A percentile compares a stretch with the other conserved stretches of the same genome.
These are phyloP conservation scores for Aspergillus amoenus DNA, from an alignment of 2,329 filamentous ascomycete genomes.

Conservation along the genomic window DNA sequence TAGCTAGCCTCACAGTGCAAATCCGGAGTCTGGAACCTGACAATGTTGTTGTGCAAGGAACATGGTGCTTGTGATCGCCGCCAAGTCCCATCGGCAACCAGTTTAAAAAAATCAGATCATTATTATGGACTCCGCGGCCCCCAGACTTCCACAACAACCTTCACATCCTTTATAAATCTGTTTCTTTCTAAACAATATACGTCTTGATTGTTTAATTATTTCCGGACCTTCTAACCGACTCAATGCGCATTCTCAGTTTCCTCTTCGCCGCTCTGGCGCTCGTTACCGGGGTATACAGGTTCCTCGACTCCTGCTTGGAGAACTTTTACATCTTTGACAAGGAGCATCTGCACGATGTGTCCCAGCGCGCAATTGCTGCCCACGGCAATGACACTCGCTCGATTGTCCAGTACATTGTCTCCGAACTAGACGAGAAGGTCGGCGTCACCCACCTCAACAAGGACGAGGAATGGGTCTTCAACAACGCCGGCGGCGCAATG, in stretches of 20 bases:
- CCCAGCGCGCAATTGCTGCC: conserved; percentile 62
- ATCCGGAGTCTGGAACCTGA: too few relatives aligned
- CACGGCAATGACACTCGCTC: conserved; percentile 74
- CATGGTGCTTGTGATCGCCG: background rate
- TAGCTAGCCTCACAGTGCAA: background rate
- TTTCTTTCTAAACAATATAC: background rate
- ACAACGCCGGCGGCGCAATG: conserved; percentile 90
- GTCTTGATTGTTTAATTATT: background rate
- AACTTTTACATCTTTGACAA: conserved; percentile 73
- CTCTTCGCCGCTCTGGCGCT: conserved; percentile 36
- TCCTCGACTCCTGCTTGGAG: conserved; percentile 38
- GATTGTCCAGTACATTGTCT: conserved; percentile 68
- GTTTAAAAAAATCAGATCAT: conserved; percentile 2
- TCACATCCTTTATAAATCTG: background rate
- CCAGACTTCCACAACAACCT: conserved; percentile 2
- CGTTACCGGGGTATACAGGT: conserved; percentile 37
- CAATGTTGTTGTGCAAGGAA: background rate
- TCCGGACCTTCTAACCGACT: background rate
- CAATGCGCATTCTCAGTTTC: conserved; percentile 31
- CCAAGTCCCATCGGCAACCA: conserved; percentile 6
- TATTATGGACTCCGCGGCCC: background rate
- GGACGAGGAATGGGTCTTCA: conserved; percentile 83
- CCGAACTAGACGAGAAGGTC: conserved; percentile 59
- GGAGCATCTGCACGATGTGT: conserved; percentile 66
- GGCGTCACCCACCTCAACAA: conserved; percentile 59